Base-by-base conservation (phyloP, 495 filamentous ascomycete genomes). In the Tirmania nivea region DNA sequence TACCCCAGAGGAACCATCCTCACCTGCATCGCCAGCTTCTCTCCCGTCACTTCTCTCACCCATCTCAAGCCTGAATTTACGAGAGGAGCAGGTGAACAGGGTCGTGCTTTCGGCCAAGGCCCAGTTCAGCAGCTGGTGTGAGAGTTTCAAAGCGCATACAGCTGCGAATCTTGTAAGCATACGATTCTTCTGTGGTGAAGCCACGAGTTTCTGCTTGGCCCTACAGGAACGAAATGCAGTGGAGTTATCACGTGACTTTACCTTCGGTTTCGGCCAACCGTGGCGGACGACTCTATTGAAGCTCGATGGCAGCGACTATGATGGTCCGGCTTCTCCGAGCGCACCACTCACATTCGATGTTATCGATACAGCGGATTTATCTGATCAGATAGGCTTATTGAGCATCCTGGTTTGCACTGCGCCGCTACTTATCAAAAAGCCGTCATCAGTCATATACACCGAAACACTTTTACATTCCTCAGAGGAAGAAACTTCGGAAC, bases 291-390 rank as follows among this genome's bases (percentile, higher is more conserved):
- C 62, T 6, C 59, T 59, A 8, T 54, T 76, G 3, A 34, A 61
- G 11, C 65, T 77, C 5, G 66, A 70, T 49, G 56, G 60, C 14
- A 53, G 53, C 0, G 70, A 72, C 36, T 75, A 77, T 53, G 21
- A 10, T 17, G 50, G 52, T 51, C 57, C 54, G 19, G 48, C 52
- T 10, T 52, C 35, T 11, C 57, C 57, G 14, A 52, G 53, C 8
- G 69, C 68, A 10, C 72, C 73, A 11, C 53, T 55, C 34, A 49
- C 64, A 25, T 79, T 79, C 51, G 67, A 78, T 54, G 65, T 74
- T n/a, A 75, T 80, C 39, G 74, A 80, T 55, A 78, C 76, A 1
- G 76, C 73, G 6, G 74, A 73, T 53, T 63, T 78, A 8, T 59
- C 63, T 17, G 73, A 76, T 55, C 66, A 74, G 50, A 10, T 73